These are phyloP conservation scores for Fagus sylvatica DNA, from an alignment of 306 rosid species.

Conservation along the genomic window DNA sequence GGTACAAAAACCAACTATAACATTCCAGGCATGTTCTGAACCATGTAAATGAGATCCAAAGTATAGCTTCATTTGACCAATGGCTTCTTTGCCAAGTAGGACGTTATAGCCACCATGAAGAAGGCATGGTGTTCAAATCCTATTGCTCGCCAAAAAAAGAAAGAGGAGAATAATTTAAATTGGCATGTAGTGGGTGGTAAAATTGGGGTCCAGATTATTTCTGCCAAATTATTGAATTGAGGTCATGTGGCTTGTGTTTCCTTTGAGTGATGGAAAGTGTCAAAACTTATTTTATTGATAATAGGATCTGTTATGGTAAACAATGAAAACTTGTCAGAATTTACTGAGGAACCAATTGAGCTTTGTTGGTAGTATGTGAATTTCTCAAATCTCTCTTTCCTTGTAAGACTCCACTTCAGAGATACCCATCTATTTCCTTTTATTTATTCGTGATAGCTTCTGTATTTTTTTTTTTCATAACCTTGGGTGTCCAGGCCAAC, in stretches of 20 bases:
- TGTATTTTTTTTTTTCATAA: not conserved
- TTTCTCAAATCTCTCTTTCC: too few relatives aligned
- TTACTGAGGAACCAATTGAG: too few relatives aligned
- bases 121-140: not conserved
- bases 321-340: not conserved
- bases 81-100: not conserved
- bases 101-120: not conserved
- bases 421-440: not conserved
- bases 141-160: not conserved
- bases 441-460: not conserved
- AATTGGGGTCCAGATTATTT: not conserved
- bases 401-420: too few relatives aligned
- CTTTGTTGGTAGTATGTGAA: too few relatives aligned
- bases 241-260: not conserved
- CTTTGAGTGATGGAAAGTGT: not conserved
- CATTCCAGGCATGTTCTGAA: not conserved
- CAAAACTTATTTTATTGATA: not conserved
- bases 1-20: not conserved
- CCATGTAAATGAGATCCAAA: not conserved
- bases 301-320: not conserved
- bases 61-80: not conserved
- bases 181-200: not conserved
- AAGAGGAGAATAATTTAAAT: too few relatives aligned
- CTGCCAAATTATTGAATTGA: not conserved
- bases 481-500: too few relatives aligned